Base-by-base conservation (phyloP, 2,329 filamentous ascomycete genomes). In the Aspergillus aculeatinus region DNA sequence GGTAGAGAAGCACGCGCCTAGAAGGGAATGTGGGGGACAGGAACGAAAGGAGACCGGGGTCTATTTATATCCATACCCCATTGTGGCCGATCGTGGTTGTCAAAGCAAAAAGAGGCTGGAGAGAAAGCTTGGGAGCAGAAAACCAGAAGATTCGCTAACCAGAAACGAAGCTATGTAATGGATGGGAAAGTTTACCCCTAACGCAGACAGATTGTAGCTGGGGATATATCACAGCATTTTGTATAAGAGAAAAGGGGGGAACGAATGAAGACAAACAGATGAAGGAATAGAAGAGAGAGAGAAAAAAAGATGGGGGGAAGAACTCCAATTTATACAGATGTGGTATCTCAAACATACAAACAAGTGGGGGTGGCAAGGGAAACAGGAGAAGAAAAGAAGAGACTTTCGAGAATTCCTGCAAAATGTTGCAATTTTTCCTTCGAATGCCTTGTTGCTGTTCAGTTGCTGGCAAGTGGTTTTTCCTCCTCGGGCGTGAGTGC, bases 401-500 rank as follows among this genome's bases (percentile, higher is more conserved):
- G 39, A 44, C 14, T 19, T 44, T 9, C 16, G 5, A 44, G 6
- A 44, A 44, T 44, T 9, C 16, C 14, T 16, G 11, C 11, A 35
- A 16, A 35, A 4, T 35, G 12, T 5, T 16, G 4, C 11, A 16
- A 35, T 5, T 35, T 35, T 35, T 35, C 33, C 33, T 35, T 35
- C 33, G 9, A 29, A 9, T 29, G 7, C 7, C 27, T 29, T 9
- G 27, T 6, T 29, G 27, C 39, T 19, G 4, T 19, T 44, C 39
- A 44, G 5, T 5, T 44, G 39, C 39, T 44, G 39, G 39, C 16
- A 44, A 53, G 19, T 35, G 48, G 60, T 51, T 62, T 64, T 31
- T 68, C 60, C 48, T 66, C 59, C 19, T 65, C 62, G 5, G 63
- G 63, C 12, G 65, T 62, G 23, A 68, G 48, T 39, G 51, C 55